phyloP scores from a whole-genome alignment of 1,284 basidiomycete species.

The Microbotryum lychnidis-dioicae region DNA sequence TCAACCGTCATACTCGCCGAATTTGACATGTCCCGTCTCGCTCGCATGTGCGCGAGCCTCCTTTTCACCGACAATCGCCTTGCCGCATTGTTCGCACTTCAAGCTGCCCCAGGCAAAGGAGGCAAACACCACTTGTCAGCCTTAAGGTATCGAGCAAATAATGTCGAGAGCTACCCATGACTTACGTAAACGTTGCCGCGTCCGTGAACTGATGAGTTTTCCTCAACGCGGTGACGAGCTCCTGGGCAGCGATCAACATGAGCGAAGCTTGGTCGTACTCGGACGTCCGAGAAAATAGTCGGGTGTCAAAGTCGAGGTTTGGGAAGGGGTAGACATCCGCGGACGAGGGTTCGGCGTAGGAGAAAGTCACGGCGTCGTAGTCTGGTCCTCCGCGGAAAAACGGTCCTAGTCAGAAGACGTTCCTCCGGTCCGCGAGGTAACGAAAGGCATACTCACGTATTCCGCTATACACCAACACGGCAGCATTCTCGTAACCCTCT shows the following conservation, averaged over 20 bases:
- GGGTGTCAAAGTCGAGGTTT: constrained; percentile 71
- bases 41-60: constrained; percentile 78
- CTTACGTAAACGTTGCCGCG: constrained; percentile 62
- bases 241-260: constrained; percentile 57
- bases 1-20: constrained; percentile 63
- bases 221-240: constrained; percentile 63
- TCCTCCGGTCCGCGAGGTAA: not conserved
- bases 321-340: constrained; percentile 27
- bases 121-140: too few species aligned
- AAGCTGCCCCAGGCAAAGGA: constrained; percentile 1
- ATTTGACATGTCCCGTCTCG: constrained; percentile 73
- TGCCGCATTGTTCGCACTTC: constrained; percentile 40
- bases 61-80: constrained; percentile 83
- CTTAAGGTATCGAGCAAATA: not conserved
- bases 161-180: not conserved
- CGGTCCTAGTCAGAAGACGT: not conserved
- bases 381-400: constrained; percentile 5
- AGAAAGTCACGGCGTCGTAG: constrained; percentile 76
- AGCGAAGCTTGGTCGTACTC: constrained; percentile 32
- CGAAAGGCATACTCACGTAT: constrained; percentile 51
- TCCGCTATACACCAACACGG: constrained; percentile 76
- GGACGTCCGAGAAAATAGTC: constrained; percentile 61
- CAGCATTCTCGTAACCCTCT: constrained; percentile 42
- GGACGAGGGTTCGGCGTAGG: constrained; percentile 65
- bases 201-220: constrained; percentile 77